phyloP scores from a whole-genome alignment of 192 early-diverging fungal genomes.

The Entomortierella parvispora region DNA sequence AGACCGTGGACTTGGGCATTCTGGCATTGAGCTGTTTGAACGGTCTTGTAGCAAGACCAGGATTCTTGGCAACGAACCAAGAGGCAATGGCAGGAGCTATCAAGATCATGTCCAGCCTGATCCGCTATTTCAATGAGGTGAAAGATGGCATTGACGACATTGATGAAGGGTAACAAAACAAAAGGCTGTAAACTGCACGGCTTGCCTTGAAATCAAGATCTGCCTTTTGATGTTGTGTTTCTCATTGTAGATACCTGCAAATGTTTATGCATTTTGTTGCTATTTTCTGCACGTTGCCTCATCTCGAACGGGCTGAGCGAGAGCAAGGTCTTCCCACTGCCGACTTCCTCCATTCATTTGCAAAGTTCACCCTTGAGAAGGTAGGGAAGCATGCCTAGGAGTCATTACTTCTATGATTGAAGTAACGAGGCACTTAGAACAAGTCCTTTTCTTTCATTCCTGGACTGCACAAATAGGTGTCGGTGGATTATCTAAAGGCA shows the following conservation, averaged over 20 bases:
- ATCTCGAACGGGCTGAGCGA: conserved; percentile 44
- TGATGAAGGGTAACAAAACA: conserved; percentile 32
- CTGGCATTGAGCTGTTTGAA: conserved; percentile 41
- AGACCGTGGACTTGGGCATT: conserved; percentile 44
- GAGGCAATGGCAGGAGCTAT: conserved; percentile 42
- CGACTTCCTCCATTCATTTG: conserved; percentile 43
- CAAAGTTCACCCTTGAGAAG: conserved; percentile 47
- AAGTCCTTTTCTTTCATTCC: too few relatives aligned
- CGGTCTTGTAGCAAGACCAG: conserved; percentile 41
- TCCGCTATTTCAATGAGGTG: conserved; percentile 49
- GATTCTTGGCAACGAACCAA: conserved; percentile 41
- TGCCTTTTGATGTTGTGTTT: not conserved
- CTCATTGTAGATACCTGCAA: conserved; percentile 31
- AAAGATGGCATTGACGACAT: conserved; percentile 50
- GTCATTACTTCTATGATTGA: too few relatives aligned
- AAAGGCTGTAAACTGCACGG: not conserved
- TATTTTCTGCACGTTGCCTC: conserved; percentile 36
- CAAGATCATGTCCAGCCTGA: conserved; percentile 34
- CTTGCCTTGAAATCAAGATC: not conserved
- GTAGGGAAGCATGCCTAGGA: not conserved
- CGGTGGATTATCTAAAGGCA: conserved; percentile 40
- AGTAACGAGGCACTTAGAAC: too few relatives aligned
- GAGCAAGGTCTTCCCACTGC: conserved; percentile 30
- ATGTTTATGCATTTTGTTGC: conserved; percentile 53
- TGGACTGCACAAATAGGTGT: too few relatives aligned